Base-by-base conservation (phyloP, 768 basidiomycete genomes). In the Tephrocybe sp. region DNA sequence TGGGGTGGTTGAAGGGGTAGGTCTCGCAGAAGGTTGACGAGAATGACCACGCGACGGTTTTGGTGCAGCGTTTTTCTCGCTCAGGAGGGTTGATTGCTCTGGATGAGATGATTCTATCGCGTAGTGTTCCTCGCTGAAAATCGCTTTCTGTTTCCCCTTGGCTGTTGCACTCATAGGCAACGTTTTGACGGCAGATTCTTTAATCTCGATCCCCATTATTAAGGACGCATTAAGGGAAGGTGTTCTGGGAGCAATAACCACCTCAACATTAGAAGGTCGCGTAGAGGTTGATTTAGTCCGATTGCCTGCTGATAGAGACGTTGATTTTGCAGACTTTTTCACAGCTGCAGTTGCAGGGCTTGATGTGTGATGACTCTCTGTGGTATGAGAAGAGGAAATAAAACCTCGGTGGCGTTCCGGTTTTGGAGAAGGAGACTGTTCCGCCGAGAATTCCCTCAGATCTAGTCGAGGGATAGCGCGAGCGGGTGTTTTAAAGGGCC, bases 81-180 rank as follows among this genome's bases (percentile, higher is more conserved):
- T 49, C 7, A 33, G 22, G 49, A 60, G 43, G 46, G 58, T 48
- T 19, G 57, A 59, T 52, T 63, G 58, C 26, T 62, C 67, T 61
- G 51, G 60, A 58, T 39, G 53, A 48, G 49, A 59, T 51, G 23
- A 44, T 50, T n/a, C 58, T 31, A 16, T 14, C 11, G 47, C 39
- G 32, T 47, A 49, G 54, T 4, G 46, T 26, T 47, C 39, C 12
- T 57, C 38, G 31, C 5, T 19, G 45, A 32, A 40, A 33, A 20
- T 26, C 5, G 40, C 46, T 32, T 55, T 54, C 20, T 51, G 41
- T 49, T 56, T 60, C 3, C 59, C 54, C 22, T 63, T 63, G 43
- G 47, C 39, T 34, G 38, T 52, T 1, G 51, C 39, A 26, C 23
- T 54, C 14, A 23, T 10, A 23, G 14, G 30, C 8, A 44, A 19